These are phyloP conservation scores for Aspergillus sp. DNA, from an alignment of 2,329 filamentous ascomycete genomes.

Conservation along the genomic window DNA sequence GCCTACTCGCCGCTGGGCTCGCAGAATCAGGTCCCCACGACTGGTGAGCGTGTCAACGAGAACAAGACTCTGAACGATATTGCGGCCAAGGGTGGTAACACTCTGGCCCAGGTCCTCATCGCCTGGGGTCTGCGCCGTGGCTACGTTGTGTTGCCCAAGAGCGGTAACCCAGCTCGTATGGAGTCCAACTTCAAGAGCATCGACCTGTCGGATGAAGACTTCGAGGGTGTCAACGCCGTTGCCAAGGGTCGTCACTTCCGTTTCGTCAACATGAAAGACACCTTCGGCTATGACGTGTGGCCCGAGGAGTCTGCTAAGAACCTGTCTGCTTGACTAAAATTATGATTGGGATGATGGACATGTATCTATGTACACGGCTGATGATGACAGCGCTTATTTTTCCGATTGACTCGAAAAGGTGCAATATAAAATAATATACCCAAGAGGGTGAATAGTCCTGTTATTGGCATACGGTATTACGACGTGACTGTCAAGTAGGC, in stretches of 20 bases:
- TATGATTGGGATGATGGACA: neutral
- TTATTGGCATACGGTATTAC: too few species aligned
- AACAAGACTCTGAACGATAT: slow-evolving; percentile 53
- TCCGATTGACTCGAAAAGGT: neutral
- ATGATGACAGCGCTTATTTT: too few species aligned
- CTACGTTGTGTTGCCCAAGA: slow-evolving; percentile 63
- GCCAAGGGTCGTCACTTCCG: slow-evolving; percentile 59
- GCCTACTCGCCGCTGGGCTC: slow-evolving; percentile 48
- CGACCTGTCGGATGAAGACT: slow-evolving; percentile 49
- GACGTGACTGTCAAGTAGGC: too few species aligned
- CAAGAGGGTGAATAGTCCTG: too few species aligned
- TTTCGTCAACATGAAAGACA: slow-evolving; percentile 77
- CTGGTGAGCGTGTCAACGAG: slow-evolving; percentile 57
- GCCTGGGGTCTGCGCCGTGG: slow-evolving; percentile 59
- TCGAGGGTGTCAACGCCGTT: slow-evolving; percentile 54
- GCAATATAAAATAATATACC: too few species aligned
- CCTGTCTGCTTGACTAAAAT: slow-evolving; percentile 19
- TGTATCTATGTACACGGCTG: too few species aligned
- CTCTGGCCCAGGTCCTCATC: slow-evolving; percentile 54
- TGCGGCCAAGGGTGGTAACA: slow-evolving; percentile 50
- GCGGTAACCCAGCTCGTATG: slow-evolving; percentile 57
- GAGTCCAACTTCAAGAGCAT: slow-evolving; percentile 60
- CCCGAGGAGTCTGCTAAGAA: slow-evolving; percentile 45
- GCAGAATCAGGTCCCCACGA: slow-evolving; percentile 60
- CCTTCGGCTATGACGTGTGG: slow-evolving; percentile 66